Conservation (phyloP, 331 rosid genomes). For the Malus hybrid region DNA sequence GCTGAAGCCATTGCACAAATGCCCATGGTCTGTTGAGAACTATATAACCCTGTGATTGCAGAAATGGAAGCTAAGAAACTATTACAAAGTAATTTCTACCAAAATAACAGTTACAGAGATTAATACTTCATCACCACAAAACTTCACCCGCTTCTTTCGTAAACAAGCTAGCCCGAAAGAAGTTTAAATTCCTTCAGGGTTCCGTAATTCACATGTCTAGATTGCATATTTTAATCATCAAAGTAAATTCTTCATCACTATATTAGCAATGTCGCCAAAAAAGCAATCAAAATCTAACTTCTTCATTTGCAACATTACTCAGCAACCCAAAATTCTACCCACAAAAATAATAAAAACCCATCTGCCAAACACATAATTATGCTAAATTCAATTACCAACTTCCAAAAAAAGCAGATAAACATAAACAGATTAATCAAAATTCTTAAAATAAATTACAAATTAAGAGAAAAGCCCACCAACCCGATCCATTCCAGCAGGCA, state of each 20-base stretch:
- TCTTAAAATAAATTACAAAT: not conserved
- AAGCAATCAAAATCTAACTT: not conserved
- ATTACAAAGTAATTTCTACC: not conserved
- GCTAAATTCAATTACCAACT: not conserved
- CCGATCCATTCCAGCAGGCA: constrained; percentile 94
- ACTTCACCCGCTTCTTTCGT: too few species aligned
- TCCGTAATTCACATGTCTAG: not conserved
- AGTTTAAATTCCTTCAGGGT: not conserved
- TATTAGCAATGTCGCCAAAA: not conserved
- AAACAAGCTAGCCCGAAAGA: too few species aligned
- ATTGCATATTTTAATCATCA: not conserved
- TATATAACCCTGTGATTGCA: constrained; percentile 75
- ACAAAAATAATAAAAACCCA: not conserved
- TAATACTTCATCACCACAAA: not conserved
- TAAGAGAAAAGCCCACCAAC: constrained; percentile 16
- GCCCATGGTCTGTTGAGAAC: constrained; percentile 99
- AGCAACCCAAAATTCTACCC: not conserved
- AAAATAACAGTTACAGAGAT: not conserved
- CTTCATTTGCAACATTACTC: not conserved
- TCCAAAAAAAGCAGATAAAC: not conserved
- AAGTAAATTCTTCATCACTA: not conserved
- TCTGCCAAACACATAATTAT: not conserved
- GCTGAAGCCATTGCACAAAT: constrained; percentile 95
- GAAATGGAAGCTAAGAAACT: not conserved
- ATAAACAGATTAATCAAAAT: constrained; percentile 1